phyloP scores from a whole-genome alignment of 2,329 filamentous ascomycete genomes.

The Diaporthe sp. region DNA sequence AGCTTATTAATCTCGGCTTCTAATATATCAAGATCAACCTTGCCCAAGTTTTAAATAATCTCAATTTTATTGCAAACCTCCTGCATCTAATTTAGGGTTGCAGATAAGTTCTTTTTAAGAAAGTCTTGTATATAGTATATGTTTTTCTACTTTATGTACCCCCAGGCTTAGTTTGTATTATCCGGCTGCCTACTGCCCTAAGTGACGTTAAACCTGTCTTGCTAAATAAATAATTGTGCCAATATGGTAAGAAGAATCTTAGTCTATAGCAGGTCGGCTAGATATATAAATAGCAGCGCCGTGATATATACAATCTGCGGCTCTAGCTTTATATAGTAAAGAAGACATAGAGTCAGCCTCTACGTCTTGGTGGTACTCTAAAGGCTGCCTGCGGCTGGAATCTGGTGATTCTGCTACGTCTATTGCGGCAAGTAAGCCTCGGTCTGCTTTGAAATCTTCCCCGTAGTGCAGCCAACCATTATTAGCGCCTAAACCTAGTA shows the following conservation, averaged over 20 bases:
- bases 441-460: background rate
- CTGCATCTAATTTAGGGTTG: background rate
- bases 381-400: background rate
- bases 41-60: background rate
- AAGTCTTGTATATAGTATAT: background rate
- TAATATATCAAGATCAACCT: background rate
- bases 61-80: background rate
- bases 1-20: background rate
- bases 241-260: slow-evolving; percentile 12
- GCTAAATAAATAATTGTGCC: background rate
- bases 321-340: background rate
- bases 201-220: background rate
- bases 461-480: background rate
- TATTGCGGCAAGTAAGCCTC: background rate
- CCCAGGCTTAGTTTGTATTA: background rate
- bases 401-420: background rate
- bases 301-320: background rate
- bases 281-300: background rate
- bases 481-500: background rate
- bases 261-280: background rate
- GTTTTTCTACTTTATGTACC: background rate
- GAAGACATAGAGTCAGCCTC: background rate
- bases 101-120: background rate
- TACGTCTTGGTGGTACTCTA: background rate
- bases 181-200: background rate